phyloP scores from a whole-genome alignment of 805 yeast species.

The Nakazawaea molendinolei region DNA sequence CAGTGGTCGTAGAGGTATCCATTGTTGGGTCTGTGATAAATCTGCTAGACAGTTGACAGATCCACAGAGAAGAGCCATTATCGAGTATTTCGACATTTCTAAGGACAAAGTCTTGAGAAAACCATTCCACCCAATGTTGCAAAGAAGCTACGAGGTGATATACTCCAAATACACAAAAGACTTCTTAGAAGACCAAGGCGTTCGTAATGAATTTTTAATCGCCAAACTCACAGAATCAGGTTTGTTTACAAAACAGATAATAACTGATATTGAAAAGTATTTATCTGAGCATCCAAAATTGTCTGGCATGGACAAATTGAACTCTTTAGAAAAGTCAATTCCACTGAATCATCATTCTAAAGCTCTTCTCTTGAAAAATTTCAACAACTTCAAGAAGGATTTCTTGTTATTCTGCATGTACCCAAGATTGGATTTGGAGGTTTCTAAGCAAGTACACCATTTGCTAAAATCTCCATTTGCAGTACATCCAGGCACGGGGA shows the following conservation, averaged over 20 bases:
- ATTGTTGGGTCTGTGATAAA: slow-evolving; percentile 93
- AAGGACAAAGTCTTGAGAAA: slow-evolving; percentile 49
- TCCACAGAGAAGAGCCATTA: slow-evolving; percentile 64
- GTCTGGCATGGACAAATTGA: slow-evolving; percentile 68
- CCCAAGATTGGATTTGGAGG: slow-evolving; percentile 91
- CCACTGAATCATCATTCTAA: slow-evolving; percentile 37
- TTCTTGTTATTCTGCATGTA: slow-evolving; percentile 73
- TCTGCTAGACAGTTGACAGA: slow-evolving; percentile 76
- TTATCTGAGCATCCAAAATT: slow-evolving; percentile 54
- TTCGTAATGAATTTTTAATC: slow-evolving; percentile 51
- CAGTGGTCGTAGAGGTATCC: slow-evolving; percentile 98
- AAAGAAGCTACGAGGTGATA: slow-evolving; percentile 65
- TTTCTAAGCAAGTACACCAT: slow-evolving; percentile 83
- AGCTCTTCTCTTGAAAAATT: slow-evolving; percentile 24
- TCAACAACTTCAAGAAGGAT: slow-evolving; percentile 69
- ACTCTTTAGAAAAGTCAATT: slow-evolving; percentile 55
- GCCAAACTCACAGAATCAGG: slow-evolving; percentile 57
- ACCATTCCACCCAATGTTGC: slow-evolving; percentile 87
- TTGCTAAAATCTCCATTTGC: slow-evolving; percentile 94
- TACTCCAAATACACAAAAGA: slow-evolving; percentile 56
- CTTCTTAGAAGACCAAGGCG: slow-evolving; percentile 77
- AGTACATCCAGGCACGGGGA: slow-evolving; percentile 93
- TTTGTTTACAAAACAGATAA: slow-evolving; percentile 41
- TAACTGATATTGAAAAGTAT: slow-evolving; percentile 23
- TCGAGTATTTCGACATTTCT: slow-evolving; percentile 78